A percentile compares a stretch with the other conserved stretches of the same genome.
Evolutionary conservation across 768 basidiomycete genomes (phyloP).

Genomic region (Mycena latifolia): DNA sequence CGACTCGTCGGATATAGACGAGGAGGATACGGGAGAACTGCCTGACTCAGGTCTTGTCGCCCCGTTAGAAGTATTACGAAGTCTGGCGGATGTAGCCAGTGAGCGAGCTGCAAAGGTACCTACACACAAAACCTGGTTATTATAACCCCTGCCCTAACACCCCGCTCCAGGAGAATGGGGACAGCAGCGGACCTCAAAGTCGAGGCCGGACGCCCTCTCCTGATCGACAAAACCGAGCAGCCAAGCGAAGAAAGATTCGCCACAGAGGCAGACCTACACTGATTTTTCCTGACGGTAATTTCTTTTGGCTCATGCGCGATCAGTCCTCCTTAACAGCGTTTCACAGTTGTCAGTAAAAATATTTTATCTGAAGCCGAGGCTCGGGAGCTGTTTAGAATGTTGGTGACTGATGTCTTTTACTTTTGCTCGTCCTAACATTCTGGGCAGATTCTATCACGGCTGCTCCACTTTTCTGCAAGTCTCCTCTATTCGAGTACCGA

Average conservation of each 20-base stretch:
- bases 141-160: slow-evolving; percentile 35
- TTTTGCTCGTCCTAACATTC: slow-evolving; percentile 29
- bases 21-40: slow-evolving; percentile 83
- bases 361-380: slow-evolving; percentile 88
- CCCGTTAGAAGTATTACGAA: slow-evolving; percentile 88
- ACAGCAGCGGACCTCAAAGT: slow-evolving; percentile 81
- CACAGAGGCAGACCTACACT: slow-evolving; percentile 70
- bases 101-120: slow-evolving; percentile 82
- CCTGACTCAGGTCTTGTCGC: slow-evolving; percentile 87
- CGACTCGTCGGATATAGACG: slow-evolving; percentile 88
- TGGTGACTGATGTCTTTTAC: slow-evolving; percentile 40
- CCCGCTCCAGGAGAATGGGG: slow-evolving; percentile 78
- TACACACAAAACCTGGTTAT: slow-evolving; percentile 7
- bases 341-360: slow-evolving; percentile 84
- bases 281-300: slow-evolving; percentile 83
- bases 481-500: slow-evolving; percentile 38
- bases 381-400: slow-evolving; percentile 89
- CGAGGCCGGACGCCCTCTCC: slow-evolving; percentile 80
- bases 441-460: slow-evolving; percentile 86
- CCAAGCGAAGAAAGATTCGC: slow-evolving; percentile 78
- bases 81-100: slow-evolving; percentile 85
- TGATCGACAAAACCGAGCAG: slow-evolving; percentile 75
- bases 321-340: slow-evolving; percentile 24
- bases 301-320: slow-evolving; percentile 21
- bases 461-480: slow-evolving; percentile 83